A percentile compares a stretch with the other conserved stretches of the same genome.
phyloP scores from a whole-genome alignment of 2,329 filamentous ascomycete genomes.

The Penicillium decumbens region DNA sequence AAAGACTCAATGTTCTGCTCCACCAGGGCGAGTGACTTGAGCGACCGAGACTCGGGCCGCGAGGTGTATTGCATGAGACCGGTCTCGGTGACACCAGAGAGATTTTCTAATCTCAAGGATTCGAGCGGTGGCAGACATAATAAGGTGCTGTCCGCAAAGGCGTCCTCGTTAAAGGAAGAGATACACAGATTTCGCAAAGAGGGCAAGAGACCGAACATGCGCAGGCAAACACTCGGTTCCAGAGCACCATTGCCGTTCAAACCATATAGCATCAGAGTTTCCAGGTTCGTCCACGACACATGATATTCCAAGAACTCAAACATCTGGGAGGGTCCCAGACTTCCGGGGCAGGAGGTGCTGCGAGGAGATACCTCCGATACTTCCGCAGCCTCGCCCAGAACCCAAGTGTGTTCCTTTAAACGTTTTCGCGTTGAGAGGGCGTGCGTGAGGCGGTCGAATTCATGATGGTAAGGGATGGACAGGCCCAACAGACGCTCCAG shows the following conservation, averaged over 20 bases:
- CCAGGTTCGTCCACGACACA: conserved; percentile 48
- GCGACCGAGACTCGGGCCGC: conserved; percentile 42
- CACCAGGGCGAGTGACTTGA: conserved; percentile 50
- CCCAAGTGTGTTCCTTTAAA: conserved; percentile 54
- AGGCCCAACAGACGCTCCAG: conserved; percentile 54
- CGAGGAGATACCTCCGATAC: conserved; percentile 38
- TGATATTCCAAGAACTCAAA: conserved; percentile 53
- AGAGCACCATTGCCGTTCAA: conserved; percentile 43
- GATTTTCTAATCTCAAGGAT: conserved; percentile 53
- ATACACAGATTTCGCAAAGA: conserved; percentile 52
- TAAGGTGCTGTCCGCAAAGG: conserved; percentile 54
- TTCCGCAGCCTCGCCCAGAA: conserved; percentile 47
- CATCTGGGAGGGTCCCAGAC: conserved; percentile 48
- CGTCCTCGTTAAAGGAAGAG: conserved; percentile 50
- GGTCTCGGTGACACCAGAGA: conserved; percentile 53
- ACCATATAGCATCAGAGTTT: conserved; percentile 52
- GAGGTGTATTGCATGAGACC: conserved; percentile 51
- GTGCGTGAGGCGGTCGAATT: conserved; percentile 53
- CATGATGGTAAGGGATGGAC: conserved; percentile 49
- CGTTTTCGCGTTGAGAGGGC: conserved; percentile 53
- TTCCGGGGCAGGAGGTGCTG: conserved; percentile 35
- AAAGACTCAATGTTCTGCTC: conserved; percentile 52
- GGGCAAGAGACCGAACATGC: conserved; percentile 51
- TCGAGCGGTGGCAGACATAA: conserved; percentile 50
- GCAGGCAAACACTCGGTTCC: conserved; percentile 53